These are phyloP conservation scores for Citrus medica DNA, from an alignment of 345 rosid species.

Conservation along the genomic window DNA sequence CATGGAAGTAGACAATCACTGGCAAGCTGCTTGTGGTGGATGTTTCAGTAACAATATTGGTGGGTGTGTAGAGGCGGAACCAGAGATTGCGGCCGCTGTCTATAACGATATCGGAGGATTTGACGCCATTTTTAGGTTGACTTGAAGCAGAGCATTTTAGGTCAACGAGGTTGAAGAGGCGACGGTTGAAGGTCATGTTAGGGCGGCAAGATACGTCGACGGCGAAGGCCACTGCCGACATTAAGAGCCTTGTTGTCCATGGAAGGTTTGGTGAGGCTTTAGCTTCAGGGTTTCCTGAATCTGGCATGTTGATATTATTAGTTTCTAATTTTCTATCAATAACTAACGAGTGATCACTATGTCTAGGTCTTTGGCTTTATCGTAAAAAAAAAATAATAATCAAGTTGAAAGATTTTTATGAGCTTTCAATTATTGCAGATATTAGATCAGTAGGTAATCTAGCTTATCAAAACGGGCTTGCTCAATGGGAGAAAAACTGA, in stretches of 20 bases:
- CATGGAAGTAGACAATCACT: constrained; percentile 19
- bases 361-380: no score
- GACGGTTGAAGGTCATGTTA: constrained; percentile 17
- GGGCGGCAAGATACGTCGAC: constrained; percentile 2
- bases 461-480: no score
- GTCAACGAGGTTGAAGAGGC: constrained; percentile 17
- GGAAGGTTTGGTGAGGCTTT: constrained; percentile 8
- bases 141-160: constrained; percentile 13
- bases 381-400: no score
- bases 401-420: no score
- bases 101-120: constrained; percentile 14
- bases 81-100: constrained; percentile 22
- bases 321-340: no score
- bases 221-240: background rate
- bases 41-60: background rate
- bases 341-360: no score
- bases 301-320: no score
- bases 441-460: no score
- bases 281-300: background rate
- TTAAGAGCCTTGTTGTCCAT: background rate
- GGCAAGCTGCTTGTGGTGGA: constrained; percentile 7
- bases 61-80: constrained; percentile 25
- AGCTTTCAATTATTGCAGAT: no score
- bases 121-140: constrained; percentile 8
- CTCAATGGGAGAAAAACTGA: no score